Base-by-base conservation (phyloP, 805 yeast genomes). In the Ogataea saltuana region DNA sequence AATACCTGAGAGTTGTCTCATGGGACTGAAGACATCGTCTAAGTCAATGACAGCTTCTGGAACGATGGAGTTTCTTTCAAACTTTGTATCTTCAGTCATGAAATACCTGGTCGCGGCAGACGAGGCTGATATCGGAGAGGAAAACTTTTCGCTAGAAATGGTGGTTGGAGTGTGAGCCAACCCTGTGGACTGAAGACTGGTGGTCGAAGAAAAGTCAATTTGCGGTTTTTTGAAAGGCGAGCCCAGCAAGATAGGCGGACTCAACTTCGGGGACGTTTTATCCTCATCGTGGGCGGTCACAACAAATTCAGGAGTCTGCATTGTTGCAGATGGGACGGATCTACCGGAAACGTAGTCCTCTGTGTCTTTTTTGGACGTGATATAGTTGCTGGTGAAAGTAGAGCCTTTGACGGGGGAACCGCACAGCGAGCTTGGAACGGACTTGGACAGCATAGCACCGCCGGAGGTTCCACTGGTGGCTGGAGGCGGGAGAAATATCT, bases 31-130 rank as follows among this genome's bases (percentile, higher is more conserved):
- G 4, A 63, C 53, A 41, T 59, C 66, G 45, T 65, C 68, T 39
- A 65, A 54, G 49, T 65, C 64, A 15, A 65, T 65, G 12, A 64
- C 49, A 1, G 69, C 64, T 33, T 64, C 56, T 1, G 69, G 68
- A 20, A 63, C 52, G 13, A 47, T 39, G 6, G 65, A 53, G 42
- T 51, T 51, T 32, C 44, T 41, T 17, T 61, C 59, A 37, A 55
- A 60, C 28, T 42, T 46, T 1, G 60, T 56, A 33, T 62, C 67
- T 44, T 64, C 66, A 5, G 69, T 62, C 49, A 64, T 53, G 37
- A 59, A 64, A 29, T 59, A 58, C 36, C 51, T 51, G 2, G 61
- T 50, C 9, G 52, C 30, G 25, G 41, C 36, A 31, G 49, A 36
- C 9, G 38, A 31, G 6, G 38, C 22, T 12, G 50, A 50, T 7